Percentiles rank a stretch among this genome's conserved stretches.
phyloP scores from a whole-genome alignment of 352 stramenopile species.

The Phytophthora megakarya region DNA sequence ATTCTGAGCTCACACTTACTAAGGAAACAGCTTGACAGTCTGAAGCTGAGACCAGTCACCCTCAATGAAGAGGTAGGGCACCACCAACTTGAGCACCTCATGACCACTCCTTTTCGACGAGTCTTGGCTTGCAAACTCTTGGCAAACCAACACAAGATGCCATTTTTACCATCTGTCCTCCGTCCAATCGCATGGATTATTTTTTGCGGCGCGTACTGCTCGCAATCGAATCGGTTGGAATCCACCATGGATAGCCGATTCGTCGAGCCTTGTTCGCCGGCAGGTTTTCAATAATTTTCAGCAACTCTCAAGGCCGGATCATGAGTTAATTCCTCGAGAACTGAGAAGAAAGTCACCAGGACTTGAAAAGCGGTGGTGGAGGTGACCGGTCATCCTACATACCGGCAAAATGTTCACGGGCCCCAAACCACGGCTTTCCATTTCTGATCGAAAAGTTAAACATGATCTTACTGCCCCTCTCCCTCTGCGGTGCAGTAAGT shows the following conservation, averaged over 20 bases:
- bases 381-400: background rate
- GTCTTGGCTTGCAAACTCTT: too few relatives aligned
- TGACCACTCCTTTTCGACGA: background rate
- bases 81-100: background rate
- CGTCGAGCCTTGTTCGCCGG: background rate
- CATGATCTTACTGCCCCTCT: background rate
- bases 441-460: conserved; percentile 3
- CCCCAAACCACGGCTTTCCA: too few relatives aligned
- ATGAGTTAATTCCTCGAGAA: background rate
- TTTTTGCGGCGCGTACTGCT: conserved; percentile 1
- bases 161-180: conserved; percentile 9
- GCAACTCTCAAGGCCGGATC: background rate
- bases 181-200: conserved; percentile 24
- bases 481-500: background rate
- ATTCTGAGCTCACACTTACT: too few relatives aligned
- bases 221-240: conserved; percentile 4
- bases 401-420: background rate
- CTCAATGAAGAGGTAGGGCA: conserved; percentile 1
- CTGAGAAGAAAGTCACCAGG: background rate
- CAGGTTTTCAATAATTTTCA: conserved; percentile 28
- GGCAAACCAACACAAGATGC: too few relatives aligned
- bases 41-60: conserved; percentile 14
- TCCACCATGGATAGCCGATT: conserved; percentile 13
- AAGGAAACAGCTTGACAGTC: background rate
- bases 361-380: conserved; percentile 6